Percentiles rank a stretch among this genome's conserved stretches.
phyloP scores from a whole-genome alignment of 1,284 basidiomycete genomes.

The Heterobasidion occidentale region DNA sequence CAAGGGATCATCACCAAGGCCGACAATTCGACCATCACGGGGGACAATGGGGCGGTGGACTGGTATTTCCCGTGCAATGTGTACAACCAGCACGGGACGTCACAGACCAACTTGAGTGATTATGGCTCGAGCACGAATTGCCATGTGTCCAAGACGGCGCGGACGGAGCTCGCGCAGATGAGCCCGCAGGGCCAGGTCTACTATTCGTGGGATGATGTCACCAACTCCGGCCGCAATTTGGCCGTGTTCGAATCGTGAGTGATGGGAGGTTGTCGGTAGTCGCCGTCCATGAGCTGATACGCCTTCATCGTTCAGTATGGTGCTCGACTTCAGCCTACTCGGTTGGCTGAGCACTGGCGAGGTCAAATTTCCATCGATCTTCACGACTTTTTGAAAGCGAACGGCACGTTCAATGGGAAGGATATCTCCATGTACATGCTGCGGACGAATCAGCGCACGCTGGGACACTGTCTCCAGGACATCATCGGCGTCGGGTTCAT shows the following conservation, averaged over 20 bases:
- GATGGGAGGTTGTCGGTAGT: not conserved
- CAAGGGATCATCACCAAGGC: conserved; percentile 70
- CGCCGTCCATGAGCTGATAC: not conserved
- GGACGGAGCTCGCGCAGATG: conserved; percentile 40
- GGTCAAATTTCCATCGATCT: conserved; percentile 77
- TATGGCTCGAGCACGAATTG: conserved; percentile 66
- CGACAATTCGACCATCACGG: conserved; percentile 57
- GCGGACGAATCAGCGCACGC: conserved; percentile 52
- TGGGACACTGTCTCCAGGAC: conserved; percentile 84
- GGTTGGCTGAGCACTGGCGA: conserved; percentile 76
- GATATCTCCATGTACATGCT: conserved; percentile 83
- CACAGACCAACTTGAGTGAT: conserved; percentile 56
- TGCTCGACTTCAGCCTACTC: conserved; percentile 83
- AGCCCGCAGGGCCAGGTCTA: conserved; percentile 78
- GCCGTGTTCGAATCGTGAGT: conserved; percentile 88
- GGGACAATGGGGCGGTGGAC: conserved; percentile 45
- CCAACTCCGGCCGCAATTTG: conserved; percentile 64
- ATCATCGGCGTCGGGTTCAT: conserved; percentile 87
- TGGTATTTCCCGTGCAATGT: conserved; percentile 98
- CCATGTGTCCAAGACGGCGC: conserved; percentile 56
- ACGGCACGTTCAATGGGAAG: conserved; percentile 71
- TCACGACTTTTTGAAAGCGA: conserved; percentile 66
- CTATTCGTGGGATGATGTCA: conserved; percentile 87
- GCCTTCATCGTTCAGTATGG: conserved; percentile 42
- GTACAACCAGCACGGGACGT: conserved; percentile 66